Base-by-base conservation (phyloP, 1,139 yeast genomes). In the Nakaseomyces glabratus region DNA sequence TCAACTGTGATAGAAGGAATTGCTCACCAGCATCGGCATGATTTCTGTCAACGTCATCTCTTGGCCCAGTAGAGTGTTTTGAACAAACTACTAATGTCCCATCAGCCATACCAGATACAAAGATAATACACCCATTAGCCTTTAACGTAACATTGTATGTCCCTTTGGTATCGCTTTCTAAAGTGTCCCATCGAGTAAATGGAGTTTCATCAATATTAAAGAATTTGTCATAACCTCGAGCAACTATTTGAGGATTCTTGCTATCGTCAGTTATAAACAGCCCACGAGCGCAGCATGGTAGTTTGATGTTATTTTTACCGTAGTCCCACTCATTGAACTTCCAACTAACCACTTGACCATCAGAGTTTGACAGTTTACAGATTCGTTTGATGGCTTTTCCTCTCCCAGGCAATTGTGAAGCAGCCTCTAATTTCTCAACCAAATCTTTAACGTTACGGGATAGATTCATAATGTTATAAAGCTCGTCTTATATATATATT, bases 161-260 rank as follows among this genome's bases (percentile, higher is more conserved):
- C 0, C 95, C 96, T 1, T 26, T 20, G 0, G 93, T 79, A 15
- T 65, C 51, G 1, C 48, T 38, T 23, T 55, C 49, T 17, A 88
- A 57, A 45, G 54, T 51, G 0, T 60, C 62, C 64, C 75, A 66
- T 36, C 62, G 67, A 0, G 94, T 80, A 3, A 48, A 48, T 0
- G 62, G 48, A 1, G 71, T 67, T 52, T 93, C 98, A 39, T 67
- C 72, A 8, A 85, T 65, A 51, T 82, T 88, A 69, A 86, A 93
- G 57, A 93, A 93, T 61, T 93, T 93, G 59, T 93, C 93, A 55
- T 93, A 93, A 0, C 99, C 98, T 46, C 99, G 64, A 1, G 80
- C 77, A 1, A 74, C 76, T 16, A 93, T 80, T 7, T 43, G 44
- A 7, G 58, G 58, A 10, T 47, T 37, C 1, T 36, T 29, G 2